phyloP scores from a whole-genome alignment of 2,329 filamentous ascomycete species.

The Achaetomium macrosporum region DNA sequence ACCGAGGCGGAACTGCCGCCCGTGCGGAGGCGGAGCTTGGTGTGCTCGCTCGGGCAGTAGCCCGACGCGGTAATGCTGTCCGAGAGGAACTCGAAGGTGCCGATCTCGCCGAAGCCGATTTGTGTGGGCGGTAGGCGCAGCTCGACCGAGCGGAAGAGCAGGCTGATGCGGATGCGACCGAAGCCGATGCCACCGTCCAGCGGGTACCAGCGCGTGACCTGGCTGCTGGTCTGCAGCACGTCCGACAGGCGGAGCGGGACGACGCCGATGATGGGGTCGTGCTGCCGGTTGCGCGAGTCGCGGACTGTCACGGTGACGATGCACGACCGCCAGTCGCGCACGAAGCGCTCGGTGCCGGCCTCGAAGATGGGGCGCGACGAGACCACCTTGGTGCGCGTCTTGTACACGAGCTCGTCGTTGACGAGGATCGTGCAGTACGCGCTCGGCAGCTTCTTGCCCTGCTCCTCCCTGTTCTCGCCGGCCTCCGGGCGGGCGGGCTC shows the following conservation, averaged over 20 bases:
- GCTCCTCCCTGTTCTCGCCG: conserved; percentile 82
- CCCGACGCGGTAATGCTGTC: conserved; percentile 60
- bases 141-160: conserved; percentile 87
- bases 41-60: conserved; percentile 58
- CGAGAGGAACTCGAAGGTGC: conserved; percentile 82
- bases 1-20: conserved; percentile 75
- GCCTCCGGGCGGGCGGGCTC: conserved; percentile 77
- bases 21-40: conserved; percentile 74
- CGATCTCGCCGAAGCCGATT: conserved; percentile 83
- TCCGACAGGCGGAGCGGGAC: conserved; percentile 84
- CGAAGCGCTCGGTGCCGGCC: conserved; percentile 85
- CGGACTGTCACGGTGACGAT: conserved; percentile 85
- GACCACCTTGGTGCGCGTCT: conserved; percentile 89
- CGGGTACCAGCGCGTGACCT: conserved; percentile 90
- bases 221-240: conserved; percentile 79
- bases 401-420: conserved; percentile 85
- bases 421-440: conserved; percentile 89
- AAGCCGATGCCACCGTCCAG: conserved; percentile 91
- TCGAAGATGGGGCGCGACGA: conserved; percentile 97
- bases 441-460: conserved; percentile 72
- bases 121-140: conserved; percentile 77
- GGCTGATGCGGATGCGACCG: conserved; percentile 78
- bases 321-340: conserved; percentile 85
- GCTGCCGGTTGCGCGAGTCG: conserved; percentile 81
- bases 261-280: conserved; percentile 90